These are phyloP conservation scores for Calonectria honghensis DNA, from an alignment of 2,329 filamentous ascomycete genomes.

Conservation along the genomic window DNA sequence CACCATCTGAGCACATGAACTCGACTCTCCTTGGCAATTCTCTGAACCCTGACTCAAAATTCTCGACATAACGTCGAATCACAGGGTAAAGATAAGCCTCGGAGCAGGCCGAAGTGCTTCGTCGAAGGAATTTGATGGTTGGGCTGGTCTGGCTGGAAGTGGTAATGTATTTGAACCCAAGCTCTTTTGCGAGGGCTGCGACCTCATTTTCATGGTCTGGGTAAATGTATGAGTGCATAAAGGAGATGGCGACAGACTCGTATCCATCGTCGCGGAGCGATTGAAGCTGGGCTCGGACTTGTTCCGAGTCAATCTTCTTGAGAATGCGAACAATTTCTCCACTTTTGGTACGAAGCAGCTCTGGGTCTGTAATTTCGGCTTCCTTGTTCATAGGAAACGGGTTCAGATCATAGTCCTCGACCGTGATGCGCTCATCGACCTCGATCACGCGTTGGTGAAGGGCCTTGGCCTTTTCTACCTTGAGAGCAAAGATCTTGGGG, in stretches of 20 bases:
- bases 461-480: conserved; percentile 79
- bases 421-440: conserved; percentile 82
- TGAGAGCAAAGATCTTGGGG: conserved; percentile 83
- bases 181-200: conserved; percentile 81
- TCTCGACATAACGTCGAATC: conserved; percentile 80
- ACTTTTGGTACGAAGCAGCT: conserved; percentile 70
- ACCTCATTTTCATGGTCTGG: conserved; percentile 86
- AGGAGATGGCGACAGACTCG: conserved; percentile 86
- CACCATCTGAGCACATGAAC: conserved; percentile 79
- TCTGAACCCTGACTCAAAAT: conserved; percentile 79
- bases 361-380: conserved; percentile 59
- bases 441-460: conserved; percentile 82
- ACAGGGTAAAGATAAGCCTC: conserved; percentile 84
- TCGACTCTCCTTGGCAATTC: conserved; percentile 75
- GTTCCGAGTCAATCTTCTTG: conserved; percentile 69
- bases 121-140: conserved; percentile 82
- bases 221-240: conserved; percentile 93
- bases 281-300: conserved; percentile 74
- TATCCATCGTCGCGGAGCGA: conserved; percentile 79
- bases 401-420: conserved; percentile 83
- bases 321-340: conserved; percentile 80
- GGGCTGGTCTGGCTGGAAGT: conserved; percentile 80
- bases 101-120: conserved; percentile 80
- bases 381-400: conserved; percentile 71
- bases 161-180: conserved; percentile 83